phyloP scores from a whole-genome alignment of 2,329 filamentous ascomycete species.

The Fonsecaea multimorphosa region DNA sequence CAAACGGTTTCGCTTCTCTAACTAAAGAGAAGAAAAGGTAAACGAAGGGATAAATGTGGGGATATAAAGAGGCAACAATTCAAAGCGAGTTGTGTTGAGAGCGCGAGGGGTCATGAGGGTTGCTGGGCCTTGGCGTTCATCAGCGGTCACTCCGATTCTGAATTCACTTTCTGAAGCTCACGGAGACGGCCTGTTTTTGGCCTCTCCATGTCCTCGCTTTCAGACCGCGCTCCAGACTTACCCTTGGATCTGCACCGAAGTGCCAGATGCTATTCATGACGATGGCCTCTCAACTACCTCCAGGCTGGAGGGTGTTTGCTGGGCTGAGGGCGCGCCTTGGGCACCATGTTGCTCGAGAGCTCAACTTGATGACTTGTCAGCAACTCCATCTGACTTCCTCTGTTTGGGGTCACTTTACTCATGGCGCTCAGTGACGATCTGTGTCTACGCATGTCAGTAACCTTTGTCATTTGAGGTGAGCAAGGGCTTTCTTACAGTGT shows the following conservation, averaged over 20 bases:
- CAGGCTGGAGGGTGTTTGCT: neutral
- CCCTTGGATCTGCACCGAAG: neutral
- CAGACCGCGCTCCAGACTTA: neutral
- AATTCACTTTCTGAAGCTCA: neutral
- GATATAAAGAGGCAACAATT: constrained; percentile 4
- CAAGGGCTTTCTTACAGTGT: neutral
- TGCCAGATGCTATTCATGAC: neutral
- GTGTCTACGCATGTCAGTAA: neutral
- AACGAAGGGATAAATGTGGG: constrained; percentile 11
- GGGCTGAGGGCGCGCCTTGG: neutral
- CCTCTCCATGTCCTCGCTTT: constrained; percentile 6
- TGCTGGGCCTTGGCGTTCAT: constrained; percentile 17
- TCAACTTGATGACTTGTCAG: neutral
- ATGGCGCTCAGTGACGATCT: neutral
- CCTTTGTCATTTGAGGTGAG: neutral
- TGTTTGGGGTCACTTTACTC: neutral
- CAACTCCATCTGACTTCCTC: neutral
- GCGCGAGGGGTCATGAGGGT: constrained; percentile 11
- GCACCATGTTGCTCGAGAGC: neutral
- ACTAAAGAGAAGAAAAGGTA: neutral
- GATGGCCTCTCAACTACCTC: neutral
- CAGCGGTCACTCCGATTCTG: constrained; percentile 7
- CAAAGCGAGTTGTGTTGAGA: constrained; percentile 16
- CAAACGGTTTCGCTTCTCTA: constrained; percentile 6
- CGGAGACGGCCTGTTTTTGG: neutral